Evolutionary conservation across 805 yeast genomes (phyloP), one percentile per base, ranked within the genome.

Genomic region (Kazachstania bromeliacearum): DNA sequence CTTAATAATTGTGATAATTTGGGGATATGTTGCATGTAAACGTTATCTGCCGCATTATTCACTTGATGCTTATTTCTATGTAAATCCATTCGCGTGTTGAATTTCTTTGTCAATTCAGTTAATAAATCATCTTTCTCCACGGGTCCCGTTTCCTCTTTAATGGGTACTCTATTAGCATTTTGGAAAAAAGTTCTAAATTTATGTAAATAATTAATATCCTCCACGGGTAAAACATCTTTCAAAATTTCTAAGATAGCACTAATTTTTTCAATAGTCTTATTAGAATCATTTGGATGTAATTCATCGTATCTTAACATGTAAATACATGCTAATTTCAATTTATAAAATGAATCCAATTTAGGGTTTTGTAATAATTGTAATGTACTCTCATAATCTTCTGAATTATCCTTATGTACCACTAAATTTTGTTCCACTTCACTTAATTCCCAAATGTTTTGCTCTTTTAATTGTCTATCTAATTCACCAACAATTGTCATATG

Each of bases 1-100:
- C 58, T 53, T 30, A 64, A 33, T 4, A 64, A 45, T 14, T 42
- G 42, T 7, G 56, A 51, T 33, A 92, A 59, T 37, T 84, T 66
- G 6, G 98, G 95, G 30, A 75, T 67, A 52, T 88, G 94, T 62
- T 92, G 98, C 79, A 94, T 87, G 62, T 77, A 92, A 4, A 89
- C 75, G 50, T 82, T 83, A 38, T 77, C 80, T 3, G 71, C 64
- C 40, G 57, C 62, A 35, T 61, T 60, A 3, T 53, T 51, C 3
- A 28, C 12, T n/a, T 21, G 28, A 29, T 57, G 53, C 44, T 63
- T 53, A 1, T 68, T 67, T 29, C 38, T 33, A 36, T 38, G 40
- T 14, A 35, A 13, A 28, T 47, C 51, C 52, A 53, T 49, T 33
- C 62, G 59, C 31, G 48, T 51, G 36, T 59, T 60, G 35, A 59